Evolutionary conservation across 2,329 filamentous ascomycete species (phyloP), one percentile per base, ranked within the genome.

Genomic region (Pyrenochaeta sp.): DNA sequence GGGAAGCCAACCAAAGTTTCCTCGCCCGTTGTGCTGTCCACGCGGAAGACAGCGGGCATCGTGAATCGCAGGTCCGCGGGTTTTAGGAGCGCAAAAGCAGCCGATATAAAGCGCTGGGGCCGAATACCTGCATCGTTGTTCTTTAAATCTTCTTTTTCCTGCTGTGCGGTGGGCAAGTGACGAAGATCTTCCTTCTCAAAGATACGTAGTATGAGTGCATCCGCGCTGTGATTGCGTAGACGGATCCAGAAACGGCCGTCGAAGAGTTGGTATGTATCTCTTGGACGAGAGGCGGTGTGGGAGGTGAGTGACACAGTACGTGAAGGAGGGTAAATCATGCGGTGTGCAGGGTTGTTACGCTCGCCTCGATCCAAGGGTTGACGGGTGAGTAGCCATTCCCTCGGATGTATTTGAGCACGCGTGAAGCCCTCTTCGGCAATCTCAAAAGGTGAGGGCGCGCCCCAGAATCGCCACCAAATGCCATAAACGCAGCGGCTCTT

Each of bases 201-300:
- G 14, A 56, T 45, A 11, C 82, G 79, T 17, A 84, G 58, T 1
- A 72, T 54, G 4, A 83, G 51, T 1, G 59, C 52, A 20, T 63
- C 55, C 1, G 56, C 42, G 1, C 65, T 64, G 4, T 61, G 49
- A 15, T 81, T 75, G 23, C 68, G 63, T 10, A 86, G 49, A 2
- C 76, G 77, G 43, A 87, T 75, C 85, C 85, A 87, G 68, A 77
- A 86, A 17, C 85, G 77, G 41, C 79, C 77, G 61, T 86, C 84
- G 76, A 83, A 86, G 14, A 87, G 75, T 4, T 73, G 71, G 69
- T 75, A 82, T 41, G 46, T 21, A 29, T 32, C 35, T 41, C 45
- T 41, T 12, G 18, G 33, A 14, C 10, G 41, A 10, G 23, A 29
- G 14, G 39, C 14, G 6, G 11, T n/a, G 15, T 21, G 17, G 11